phyloP scores from a whole-genome alignment of 768 basidiomycete genomes.

The Jaapia argillacea region DNA sequence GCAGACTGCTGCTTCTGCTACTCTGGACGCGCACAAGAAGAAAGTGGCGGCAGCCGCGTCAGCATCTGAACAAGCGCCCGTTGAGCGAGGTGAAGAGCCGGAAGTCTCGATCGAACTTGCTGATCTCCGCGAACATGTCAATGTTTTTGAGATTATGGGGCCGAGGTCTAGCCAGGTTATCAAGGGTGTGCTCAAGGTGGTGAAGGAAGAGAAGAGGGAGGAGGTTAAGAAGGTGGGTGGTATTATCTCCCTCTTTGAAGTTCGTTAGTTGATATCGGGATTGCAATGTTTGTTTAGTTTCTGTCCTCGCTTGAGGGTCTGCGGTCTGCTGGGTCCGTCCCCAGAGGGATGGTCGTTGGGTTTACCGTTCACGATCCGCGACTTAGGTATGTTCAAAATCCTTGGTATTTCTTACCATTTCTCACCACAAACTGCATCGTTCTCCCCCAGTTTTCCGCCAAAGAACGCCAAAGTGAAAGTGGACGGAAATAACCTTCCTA shows the following conservation, averaged over 20 bases:
- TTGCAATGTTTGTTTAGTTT: slow-evolving; percentile 31
- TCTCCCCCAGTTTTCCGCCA: slow-evolving; percentile 65
- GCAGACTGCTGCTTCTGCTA: slow-evolving; percentile 36
- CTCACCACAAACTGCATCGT: background rate
- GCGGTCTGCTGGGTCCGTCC: slow-evolving; percentile 55
- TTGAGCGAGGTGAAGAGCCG: slow-evolving; percentile 12
- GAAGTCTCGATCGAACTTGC: slow-evolving; percentile 46
- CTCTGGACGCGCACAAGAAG: slow-evolving; percentile 26
- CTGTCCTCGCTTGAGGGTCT: slow-evolving; percentile 55
- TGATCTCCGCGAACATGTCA: slow-evolving; percentile 62
- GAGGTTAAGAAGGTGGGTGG: slow-evolving; percentile 51
- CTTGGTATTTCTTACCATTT: background rate
- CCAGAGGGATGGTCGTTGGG: slow-evolving; percentile 70
- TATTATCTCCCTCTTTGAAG: too few relatives aligned
- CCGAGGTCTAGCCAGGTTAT: slow-evolving; percentile 69
- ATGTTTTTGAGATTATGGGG: slow-evolving; percentile 86
- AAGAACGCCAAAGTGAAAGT: slow-evolving; percentile 48
- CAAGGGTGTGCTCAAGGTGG: slow-evolving; percentile 24
- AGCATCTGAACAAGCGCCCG: slow-evolving; percentile 17
- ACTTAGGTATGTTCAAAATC: slow-evolving; percentile 45
- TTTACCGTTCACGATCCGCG: slow-evolving; percentile 81
- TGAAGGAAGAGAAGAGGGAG: slow-evolving; percentile 29
- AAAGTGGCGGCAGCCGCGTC: too few relatives aligned
- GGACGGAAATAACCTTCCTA: slow-evolving; percentile 16
- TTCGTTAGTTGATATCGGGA: background rate